Evolutionary conservation across 2,329 filamentous ascomycete species (phyloP), one percentile per base, ranked within the genome.

Genomic region (Verticillium tricorpus): DNA sequence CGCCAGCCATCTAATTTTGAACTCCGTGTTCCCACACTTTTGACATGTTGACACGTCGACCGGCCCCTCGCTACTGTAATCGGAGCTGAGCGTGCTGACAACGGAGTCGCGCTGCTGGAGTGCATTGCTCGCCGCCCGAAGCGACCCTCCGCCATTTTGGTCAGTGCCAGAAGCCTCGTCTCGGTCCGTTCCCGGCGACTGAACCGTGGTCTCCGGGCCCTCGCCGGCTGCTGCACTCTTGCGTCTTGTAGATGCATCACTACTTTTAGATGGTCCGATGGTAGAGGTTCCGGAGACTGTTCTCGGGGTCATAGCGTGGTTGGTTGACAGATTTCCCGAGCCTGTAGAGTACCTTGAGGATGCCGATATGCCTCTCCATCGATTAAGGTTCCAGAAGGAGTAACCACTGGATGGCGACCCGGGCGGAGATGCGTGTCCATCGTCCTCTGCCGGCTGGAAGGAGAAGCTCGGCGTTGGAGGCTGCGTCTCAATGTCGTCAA

Each of bases 21-120:
- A 92, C 63, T 87, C 85, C 22, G 74, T 81, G 1, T 84, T 81
- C 5, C 82, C 81, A 68, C 89, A 92, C 63, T 80, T 80, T 25
- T 78, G 75, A 68, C 89, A 91, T 28, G 73, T 78, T 66, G 84
- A 72, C 39, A 80, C 76, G 58, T 81, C 79, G 17, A 75, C 78
- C 19, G 22, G 5, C 14, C 78, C 79, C 4, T 79, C 78, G 70
- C 61, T 68, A 64, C 59, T 62, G 58, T 65, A 67, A n/a, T 69
- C 67, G 64, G 83, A 87, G 69, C 84, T 90, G 55, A 89, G 71
- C 54, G 77, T 77, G 67, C 86, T 89, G 2, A 80, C 76, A 9
- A 75, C 71, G 17, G 81, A 87, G 6, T 72, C 67, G 32, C 74
- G 74, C 50, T 75, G 74, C 22, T 71, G 25, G n/a, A 37, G 32